phyloP scores from a whole-genome alignment of 805 yeast species.

The Candida sphagnicola region DNA sequence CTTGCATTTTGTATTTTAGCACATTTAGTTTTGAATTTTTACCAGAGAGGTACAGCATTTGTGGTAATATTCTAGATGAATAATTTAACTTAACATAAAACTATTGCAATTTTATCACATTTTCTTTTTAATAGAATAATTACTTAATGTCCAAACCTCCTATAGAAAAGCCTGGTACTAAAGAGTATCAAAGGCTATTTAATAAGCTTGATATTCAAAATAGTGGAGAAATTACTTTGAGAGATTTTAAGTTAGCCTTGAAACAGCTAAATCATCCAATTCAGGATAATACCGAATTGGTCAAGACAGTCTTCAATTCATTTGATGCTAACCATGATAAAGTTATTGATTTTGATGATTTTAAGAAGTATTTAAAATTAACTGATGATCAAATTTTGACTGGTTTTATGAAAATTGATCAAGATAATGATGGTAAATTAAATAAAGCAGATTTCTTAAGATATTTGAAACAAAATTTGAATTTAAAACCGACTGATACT shows the following conservation, averaged over 20 bases:
- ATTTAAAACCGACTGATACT: conserved; percentile 47
- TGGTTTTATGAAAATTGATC: conserved; percentile 68
- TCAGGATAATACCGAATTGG: conserved; percentile 55
- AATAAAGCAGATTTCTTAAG: conserved; percentile 60
- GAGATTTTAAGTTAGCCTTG: conserved; percentile 46
- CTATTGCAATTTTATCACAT: no score
- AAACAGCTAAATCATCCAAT: conserved; percentile 58
- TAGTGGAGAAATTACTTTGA: conserved; percentile 46
- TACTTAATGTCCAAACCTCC: not conserved
- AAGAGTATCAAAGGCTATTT: conserved; percentile 32
- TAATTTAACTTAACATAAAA: not conserved
- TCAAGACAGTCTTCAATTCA: conserved; percentile 51
- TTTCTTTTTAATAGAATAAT: no score
- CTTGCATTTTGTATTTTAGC: not conserved
- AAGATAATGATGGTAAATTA: conserved; percentile 69
- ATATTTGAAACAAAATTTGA: conserved; percentile 55
- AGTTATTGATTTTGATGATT: conserved; percentile 60
- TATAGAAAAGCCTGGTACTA: conserved; percentile 6
- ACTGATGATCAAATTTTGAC: conserved; percentile 69
- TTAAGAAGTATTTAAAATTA: conserved; percentile 55
- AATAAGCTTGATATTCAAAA: conserved; percentile 33
- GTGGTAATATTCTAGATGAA: not conserved
- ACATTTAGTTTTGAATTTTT: not conserved
- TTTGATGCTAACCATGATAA: conserved; percentile 58
- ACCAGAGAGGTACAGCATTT: not conserved